Base-by-base conservation (phyloP, 352 stramenopile species). In the Pythium coloratum region DNA sequence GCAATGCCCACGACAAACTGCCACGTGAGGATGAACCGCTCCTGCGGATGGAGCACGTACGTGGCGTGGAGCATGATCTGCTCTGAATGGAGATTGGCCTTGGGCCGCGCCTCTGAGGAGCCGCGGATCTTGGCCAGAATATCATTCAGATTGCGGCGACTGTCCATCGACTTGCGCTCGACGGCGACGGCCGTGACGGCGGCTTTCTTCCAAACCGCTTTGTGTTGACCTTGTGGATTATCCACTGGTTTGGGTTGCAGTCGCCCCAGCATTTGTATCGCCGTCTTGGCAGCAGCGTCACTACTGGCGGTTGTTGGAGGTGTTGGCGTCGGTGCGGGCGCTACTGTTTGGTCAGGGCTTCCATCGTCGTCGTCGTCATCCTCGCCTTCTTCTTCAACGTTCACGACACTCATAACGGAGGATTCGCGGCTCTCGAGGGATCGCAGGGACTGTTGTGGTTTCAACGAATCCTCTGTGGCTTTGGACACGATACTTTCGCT, bases 11-110 rank as follows among this genome's bases (percentile, higher is more conserved):
- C 71, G 40, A 91, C 74, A 38, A 94, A 82, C 65, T 95, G 87
- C 86, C 87, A 94, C 24, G 76, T 78, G 10, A 93, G 69, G 26
- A 94, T 78, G 13, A 83, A 77, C 0, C 75, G 66, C 46, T 92
- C 77, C 36, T 94, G 83, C 0, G 87, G 87, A 44, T 94, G 87
- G 24, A 94, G 85, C 20, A 94, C 62, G 46, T 89, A 88, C n/a
- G 75, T 89, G 40, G 83, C 85, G 34, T 85, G 86, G 46, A 93
- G 68, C 69, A 90, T 71, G 16, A 78, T 56, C 6, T 76, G 76
- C 58, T 92, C 84, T 2, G 74, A 78, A 18, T 77, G 63, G 26
- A 90, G 73, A 28, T 76, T 90, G 30, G 69, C 72, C 54, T 82
- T 86, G 0, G 79, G 58, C 9, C 69, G 71, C 28, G 78, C 55